These are phyloP conservation scores for Pseudomicrostroma phylloplanum DNA, from an alignment of 1,284 basidiomycete genomes.

Conservation along the genomic window DNA sequence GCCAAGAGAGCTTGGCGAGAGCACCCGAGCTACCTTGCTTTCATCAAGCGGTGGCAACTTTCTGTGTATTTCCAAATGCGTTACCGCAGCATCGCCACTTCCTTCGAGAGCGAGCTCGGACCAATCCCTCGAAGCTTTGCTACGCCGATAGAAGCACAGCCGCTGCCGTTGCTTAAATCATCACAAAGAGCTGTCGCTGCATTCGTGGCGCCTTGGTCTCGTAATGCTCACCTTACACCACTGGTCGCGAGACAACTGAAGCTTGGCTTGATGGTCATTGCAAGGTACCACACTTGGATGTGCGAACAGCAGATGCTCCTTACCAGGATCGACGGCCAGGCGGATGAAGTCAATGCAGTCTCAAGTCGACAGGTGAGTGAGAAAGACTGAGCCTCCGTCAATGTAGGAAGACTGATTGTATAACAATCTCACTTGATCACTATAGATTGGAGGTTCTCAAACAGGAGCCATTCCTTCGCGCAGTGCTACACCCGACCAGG, in stretches of 20 bases:
- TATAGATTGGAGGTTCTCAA: too few relatives aligned
- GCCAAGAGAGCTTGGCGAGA: slow-evolving; percentile 8
- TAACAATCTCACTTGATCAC: too few relatives aligned
- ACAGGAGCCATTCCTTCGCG: too few relatives aligned
- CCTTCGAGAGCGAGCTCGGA: slow-evolving; percentile 64
- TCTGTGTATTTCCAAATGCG: slow-evolving; percentile 93
- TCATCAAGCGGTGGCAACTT: slow-evolving; percentile 85
- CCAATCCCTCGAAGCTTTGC: too few relatives aligned
- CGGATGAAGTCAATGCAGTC: too few relatives aligned
- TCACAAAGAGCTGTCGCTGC: slow-evolving; percentile 23
- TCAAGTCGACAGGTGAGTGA: too few relatives aligned
- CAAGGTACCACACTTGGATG: slow-evolving; percentile 42
- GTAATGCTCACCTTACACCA: slow-evolving; percentile 28
- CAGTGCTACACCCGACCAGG: slow-evolving; percentile 1
- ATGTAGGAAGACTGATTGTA: too few relatives aligned
- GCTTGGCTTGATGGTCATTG: slow-evolving; percentile 40
- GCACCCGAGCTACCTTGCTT: slow-evolving; percentile 60
- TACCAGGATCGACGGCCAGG: too few relatives aligned
- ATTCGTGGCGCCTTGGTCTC: slow-evolving; percentile 29
- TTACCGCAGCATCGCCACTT: slow-evolving; percentile 85
- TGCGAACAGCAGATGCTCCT: slow-evolving; percentile 11
- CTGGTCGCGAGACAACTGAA: slow-evolving; percentile 40
- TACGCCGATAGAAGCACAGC: too few relatives aligned
- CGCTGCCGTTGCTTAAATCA: slow-evolving; percentile 12
- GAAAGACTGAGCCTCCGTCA: too few relatives aligned